Evolutionary conservation across 257 asterid species (phyloP).

Genomic region (Petunia secreta): DNA sequence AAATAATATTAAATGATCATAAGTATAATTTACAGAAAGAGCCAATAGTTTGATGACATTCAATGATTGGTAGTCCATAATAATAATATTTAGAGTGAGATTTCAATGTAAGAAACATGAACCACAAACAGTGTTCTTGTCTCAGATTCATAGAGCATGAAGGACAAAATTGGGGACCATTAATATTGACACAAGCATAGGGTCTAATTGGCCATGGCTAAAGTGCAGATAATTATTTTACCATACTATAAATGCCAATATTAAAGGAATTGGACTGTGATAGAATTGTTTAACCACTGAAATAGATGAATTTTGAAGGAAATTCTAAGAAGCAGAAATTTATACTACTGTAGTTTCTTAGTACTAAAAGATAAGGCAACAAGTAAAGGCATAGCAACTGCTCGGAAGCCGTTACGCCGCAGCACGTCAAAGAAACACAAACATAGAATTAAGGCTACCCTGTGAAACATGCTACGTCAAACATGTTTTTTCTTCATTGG

Average conservation of each 20-base stretch:
- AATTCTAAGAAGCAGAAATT: not conserved
- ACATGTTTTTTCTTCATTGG: not conserved
- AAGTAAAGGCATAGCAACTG: not conserved
- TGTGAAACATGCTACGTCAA: not conserved
- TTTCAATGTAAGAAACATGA: constrained; percentile 25
- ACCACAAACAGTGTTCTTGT: not conserved
- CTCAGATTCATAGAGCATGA: not conserved
- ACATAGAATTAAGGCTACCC: not conserved
- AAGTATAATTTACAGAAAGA: not conserved
- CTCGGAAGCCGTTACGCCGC: not conserved
- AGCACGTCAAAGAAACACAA: not conserved
- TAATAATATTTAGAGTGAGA: not conserved
- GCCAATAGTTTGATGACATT: constrained; percentile 21
- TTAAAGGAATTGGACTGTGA: not conserved
- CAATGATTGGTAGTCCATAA: not conserved
- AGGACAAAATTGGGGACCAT: constrained; percentile 17
- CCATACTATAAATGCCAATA: not conserved
- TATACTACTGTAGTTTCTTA: too few species aligned
- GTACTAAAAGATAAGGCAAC: not conserved
- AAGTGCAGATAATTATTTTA: not conserved
- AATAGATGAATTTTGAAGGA: not conserved
- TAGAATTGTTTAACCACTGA: not conserved
- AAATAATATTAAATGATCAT: not conserved
- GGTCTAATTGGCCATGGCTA: not conserved
- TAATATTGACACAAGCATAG: not conserved